phyloP scores from a whole-genome alignment of 2,329 filamentous ascomycete species.

The Diaporthe velutina region DNA sequence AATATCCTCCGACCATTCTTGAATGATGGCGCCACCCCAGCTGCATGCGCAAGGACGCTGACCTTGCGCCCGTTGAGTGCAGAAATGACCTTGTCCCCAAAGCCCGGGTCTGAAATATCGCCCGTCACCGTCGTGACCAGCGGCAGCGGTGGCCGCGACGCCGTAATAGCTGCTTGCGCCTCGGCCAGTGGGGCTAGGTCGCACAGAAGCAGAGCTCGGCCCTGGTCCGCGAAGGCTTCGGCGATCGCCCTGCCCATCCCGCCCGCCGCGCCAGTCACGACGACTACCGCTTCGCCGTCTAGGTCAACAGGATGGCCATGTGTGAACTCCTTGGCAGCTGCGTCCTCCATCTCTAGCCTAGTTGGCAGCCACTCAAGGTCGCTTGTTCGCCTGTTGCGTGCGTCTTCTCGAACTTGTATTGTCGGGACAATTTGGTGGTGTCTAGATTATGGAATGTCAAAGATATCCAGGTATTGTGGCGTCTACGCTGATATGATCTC shows the following conservation, averaged over 20 bases:
- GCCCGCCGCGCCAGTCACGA: constrained; percentile 24
- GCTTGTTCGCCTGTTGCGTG: not conserved
- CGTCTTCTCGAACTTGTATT: not conserved
- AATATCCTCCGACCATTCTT: constrained; percentile 15
- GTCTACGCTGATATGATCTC: not conserved
- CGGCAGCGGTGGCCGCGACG: not conserved
- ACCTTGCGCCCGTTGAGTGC: constrained; percentile 18
- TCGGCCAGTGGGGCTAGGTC: constrained; percentile 16
- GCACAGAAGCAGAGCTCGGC: constrained; percentile 26
- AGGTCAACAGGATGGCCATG: constrained; percentile 5
- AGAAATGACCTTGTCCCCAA: constrained; percentile 23
- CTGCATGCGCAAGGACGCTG: constrained; percentile 28
- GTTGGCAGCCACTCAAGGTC: not conserved
- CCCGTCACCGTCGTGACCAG: constrained; percentile 19
- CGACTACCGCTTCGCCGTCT: not conserved
- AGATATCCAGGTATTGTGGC: not conserved
- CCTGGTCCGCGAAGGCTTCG: constrained; percentile 29
- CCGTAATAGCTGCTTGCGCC: constrained; percentile 4
- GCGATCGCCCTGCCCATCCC: constrained; percentile 25
- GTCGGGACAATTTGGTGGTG: not conserved
- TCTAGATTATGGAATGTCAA: no score
- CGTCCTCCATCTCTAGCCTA: not conserved
- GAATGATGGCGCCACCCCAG: constrained; percentile 4
- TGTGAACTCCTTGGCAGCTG: constrained; percentile 2
- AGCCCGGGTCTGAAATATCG: constrained; percentile 19